Conservation (phyloP, 2,329 filamentous ascomycete genomes). For the Periglandula ipomoeae region DNA sequence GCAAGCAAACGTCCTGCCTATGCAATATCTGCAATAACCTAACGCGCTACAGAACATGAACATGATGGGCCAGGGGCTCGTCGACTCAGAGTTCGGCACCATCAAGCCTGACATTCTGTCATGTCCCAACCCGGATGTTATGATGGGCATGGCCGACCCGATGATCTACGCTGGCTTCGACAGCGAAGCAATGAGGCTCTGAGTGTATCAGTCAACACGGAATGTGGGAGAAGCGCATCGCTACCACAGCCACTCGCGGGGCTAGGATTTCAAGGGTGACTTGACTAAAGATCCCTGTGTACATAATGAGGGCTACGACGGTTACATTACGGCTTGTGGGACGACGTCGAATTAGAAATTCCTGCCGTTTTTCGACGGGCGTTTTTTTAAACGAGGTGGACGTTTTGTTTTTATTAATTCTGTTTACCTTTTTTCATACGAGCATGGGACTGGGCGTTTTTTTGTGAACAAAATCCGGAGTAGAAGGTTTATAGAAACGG, state of each 20-base stretch:
- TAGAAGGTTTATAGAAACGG: background rate
- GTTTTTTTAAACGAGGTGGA: background rate
- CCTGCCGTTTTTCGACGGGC: background rate
- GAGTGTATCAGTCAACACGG: too few relatives aligned
- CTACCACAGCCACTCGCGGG: too few relatives aligned
- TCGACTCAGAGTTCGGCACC: conserved; percentile 43
- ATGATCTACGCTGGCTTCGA: conserved; percentile 50
- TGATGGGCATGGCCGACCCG: conserved; percentile 48
- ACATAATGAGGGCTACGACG: background rate
- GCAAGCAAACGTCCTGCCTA: conserved; percentile 18
- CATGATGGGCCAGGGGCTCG: conserved; percentile 39
- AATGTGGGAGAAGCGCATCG: too few relatives aligned
- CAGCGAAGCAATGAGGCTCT: conserved; percentile 33
- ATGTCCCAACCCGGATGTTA: conserved; percentile 43
- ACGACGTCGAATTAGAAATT: background rate
- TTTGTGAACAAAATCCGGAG: background rate
- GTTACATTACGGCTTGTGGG: background rate
- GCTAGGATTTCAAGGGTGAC: too few relatives aligned
- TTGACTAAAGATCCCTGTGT: background rate
- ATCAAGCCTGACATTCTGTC: conserved; percentile 48
- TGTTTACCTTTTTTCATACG: background rate
- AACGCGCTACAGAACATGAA: conserved; percentile 30
- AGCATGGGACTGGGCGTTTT: background rate
- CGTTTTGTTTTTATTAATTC: too few relatives aligned
- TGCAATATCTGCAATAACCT: conserved; percentile 34